Conservation (phyloP, 1,284 basidiomycete genomes). For the Neolentinus lepideus region DNA sequence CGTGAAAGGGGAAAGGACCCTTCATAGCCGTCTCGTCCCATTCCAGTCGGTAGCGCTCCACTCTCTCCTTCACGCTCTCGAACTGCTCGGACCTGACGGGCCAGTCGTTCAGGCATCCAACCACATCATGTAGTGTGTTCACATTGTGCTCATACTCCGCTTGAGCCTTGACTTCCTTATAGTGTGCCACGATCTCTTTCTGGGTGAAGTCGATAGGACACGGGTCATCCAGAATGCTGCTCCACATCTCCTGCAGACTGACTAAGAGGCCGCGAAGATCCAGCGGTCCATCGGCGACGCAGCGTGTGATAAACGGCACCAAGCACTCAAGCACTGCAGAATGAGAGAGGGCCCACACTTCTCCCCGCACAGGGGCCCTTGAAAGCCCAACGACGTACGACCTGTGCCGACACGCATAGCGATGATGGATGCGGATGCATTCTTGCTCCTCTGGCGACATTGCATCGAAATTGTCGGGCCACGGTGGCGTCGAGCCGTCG, state of each 20-base stretch:
- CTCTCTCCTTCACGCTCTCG: not conserved
- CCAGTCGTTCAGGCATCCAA: not conserved
- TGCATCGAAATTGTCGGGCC: not conserved
- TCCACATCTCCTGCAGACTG: not conserved
- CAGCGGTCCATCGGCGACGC: not conserved
- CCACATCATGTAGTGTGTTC: not conserved
- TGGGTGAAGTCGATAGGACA: not conserved
- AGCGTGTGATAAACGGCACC: not conserved
- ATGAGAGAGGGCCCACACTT: not conserved
- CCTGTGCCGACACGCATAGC: not conserved
- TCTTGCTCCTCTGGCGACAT: not conserved
- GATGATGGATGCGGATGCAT: not conserved
- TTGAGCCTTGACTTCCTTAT: not conserved
- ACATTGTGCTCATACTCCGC: not conserved
- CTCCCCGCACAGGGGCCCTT: not conserved
- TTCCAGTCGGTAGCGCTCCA: not conserved
- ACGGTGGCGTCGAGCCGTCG: not conserved
- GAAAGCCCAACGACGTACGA: not conserved
- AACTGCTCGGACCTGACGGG: not conserved
- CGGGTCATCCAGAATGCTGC: not conserved
- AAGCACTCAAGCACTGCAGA: not conserved
- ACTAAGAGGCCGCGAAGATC: not conserved
- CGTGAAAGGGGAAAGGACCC: not conserved
- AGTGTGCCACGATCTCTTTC: not conserved
- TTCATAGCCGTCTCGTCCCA: not conserved